Conservation (phyloP, 1,139 yeast genomes). For the Tardiomyces blankii region DNA sequence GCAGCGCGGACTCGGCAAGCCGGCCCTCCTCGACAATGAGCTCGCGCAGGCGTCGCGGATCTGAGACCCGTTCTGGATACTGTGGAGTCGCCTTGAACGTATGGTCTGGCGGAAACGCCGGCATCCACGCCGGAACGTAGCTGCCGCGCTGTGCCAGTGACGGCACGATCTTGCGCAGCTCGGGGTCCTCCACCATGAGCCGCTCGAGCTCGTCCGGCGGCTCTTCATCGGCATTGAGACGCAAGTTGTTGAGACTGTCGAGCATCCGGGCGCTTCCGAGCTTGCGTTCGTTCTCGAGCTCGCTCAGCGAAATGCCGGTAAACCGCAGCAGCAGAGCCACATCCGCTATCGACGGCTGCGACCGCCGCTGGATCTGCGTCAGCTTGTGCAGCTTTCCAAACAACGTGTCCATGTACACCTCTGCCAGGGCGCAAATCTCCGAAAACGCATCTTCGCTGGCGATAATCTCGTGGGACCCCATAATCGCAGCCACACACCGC, state of each 20-base stretch:
- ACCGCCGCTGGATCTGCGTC: slow-evolving; percentile 59
- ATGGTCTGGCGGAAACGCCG: slow-evolving; percentile 86
- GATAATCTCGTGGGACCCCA: slow-evolving; percentile 8
- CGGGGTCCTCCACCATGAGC: slow-evolving; percentile 17
- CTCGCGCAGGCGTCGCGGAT: slow-evolving; percentile 59
- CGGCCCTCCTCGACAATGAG: slow-evolving; percentile 70
- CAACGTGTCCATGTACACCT: too few relatives aligned
- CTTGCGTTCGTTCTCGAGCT: slow-evolving; percentile 34
- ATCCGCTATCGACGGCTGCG: slow-evolving; percentile 49
- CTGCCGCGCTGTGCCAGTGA: slow-evolving; percentile 37
- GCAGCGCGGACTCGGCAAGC: slow-evolving; percentile 66
- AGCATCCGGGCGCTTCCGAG: slow-evolving; percentile 6
- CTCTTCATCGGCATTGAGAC: slow-evolving; percentile 19
- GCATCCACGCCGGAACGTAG: slow-evolving; percentile 66
- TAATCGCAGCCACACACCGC: slow-evolving; percentile 16
- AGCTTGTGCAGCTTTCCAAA: slow-evolving; percentile 33
- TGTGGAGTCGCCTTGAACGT: slow-evolving; percentile 72
- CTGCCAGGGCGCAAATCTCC: too few relatives aligned
- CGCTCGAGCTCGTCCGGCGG: slow-evolving; percentile 11
- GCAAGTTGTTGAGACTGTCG: slow-evolving; percentile 15
- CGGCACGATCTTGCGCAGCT: slow-evolving; percentile 24
- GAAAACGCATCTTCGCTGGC: slow-evolving; percentile 4
- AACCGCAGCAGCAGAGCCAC: slow-evolving; percentile 38
- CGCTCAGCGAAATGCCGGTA: slow-evolving; percentile 34
- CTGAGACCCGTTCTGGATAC: slow-evolving; percentile 51